phyloP scores from a whole-genome alignment of 1,139 yeast species.

The Suhomyces choctaworum region DNA sequence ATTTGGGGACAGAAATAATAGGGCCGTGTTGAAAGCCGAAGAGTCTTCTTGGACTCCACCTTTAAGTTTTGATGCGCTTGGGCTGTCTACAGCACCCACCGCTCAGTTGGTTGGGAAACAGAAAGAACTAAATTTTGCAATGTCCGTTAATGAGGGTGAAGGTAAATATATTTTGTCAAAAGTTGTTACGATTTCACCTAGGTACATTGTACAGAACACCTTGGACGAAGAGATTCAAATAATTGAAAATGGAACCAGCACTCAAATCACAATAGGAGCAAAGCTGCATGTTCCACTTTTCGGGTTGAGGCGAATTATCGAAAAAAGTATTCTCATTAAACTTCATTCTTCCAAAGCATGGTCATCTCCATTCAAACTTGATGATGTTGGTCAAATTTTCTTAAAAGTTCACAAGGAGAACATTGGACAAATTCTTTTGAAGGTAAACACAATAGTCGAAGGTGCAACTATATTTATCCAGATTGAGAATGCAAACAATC shows the following conservation, averaged over 20 bases:
- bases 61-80: conserved; percentile 86
- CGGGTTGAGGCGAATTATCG: conserved; percentile 48
- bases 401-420: conserved; percentile 66
- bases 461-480: conserved; percentile 79
- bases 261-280: conserved; percentile 45
- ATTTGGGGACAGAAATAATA: conserved; percentile 56
- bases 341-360: conserved; percentile 66
- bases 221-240: conserved; percentile 57
- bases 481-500: conserved; percentile 66
- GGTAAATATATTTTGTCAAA: conserved; percentile 80
- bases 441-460: conserved; percentile 74
- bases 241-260: conserved; percentile 68
- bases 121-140: conserved; percentile 73
- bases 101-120: conserved; percentile 60
- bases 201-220: conserved; percentile 72
- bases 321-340: conserved; percentile 59
- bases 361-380: conserved; percentile 86
- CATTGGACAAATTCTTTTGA: conserved; percentile 66
- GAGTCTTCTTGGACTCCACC: conserved; percentile 78
- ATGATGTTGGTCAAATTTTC: conserved; percentile 79
- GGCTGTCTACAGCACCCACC: conserved; percentile 69
- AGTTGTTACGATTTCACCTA: conserved; percentile 77
- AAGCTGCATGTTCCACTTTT: conserved; percentile 64
- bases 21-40: conserved; percentile 69
- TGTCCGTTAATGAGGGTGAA: conserved; percentile 78